phyloP scores from a whole-genome alignment of 2,329 filamentous ascomycete genomes.

The Scopulariopsis brevicaulis region DNA sequence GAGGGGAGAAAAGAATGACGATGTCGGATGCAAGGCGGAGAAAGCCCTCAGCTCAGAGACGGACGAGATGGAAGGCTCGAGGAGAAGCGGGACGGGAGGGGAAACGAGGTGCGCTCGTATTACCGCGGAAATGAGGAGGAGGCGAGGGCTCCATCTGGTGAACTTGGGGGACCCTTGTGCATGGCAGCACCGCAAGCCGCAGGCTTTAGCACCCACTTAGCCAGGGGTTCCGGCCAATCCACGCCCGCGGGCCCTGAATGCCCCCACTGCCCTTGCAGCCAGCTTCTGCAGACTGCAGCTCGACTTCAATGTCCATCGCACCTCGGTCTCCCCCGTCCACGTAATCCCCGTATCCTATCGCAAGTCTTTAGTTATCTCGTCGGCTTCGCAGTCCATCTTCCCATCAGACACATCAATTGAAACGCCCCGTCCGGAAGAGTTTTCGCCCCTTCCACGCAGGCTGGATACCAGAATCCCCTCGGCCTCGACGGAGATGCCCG shows the following conservation, averaged over 20 bases:
- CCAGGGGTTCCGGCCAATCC: background rate
- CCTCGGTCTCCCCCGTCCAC: too few species aligned
- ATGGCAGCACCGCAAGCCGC: background rate
- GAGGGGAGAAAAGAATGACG: background rate
- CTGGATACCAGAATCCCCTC: background rate
- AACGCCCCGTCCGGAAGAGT: too few species aligned
- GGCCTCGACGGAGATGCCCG: background rate
- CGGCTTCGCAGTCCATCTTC: too few species aligned
- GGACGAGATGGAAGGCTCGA: background rate
- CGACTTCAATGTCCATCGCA: too few species aligned
- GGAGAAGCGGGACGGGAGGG: background rate
- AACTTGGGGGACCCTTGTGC: background rate
- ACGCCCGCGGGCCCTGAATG: background rate
- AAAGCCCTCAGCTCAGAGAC: background rate
- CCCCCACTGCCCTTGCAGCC: conserved; percentile 4
- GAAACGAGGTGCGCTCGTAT: background rate
- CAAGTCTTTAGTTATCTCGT: too few species aligned
- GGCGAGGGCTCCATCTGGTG: background rate
- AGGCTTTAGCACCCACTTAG: background rate
- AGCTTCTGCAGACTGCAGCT: too few species aligned
- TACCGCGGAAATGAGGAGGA: background rate
- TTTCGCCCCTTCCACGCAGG: too few species aligned
- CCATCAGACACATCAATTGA: too few species aligned
- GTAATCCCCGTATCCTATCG: too few species aligned
- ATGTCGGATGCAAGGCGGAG: background rate